Evolutionary conservation across 169 alveolate genomes (phyloP), one percentile per base, ranked within the genome.

Genomic region (Plasmodium fragile): DNA sequence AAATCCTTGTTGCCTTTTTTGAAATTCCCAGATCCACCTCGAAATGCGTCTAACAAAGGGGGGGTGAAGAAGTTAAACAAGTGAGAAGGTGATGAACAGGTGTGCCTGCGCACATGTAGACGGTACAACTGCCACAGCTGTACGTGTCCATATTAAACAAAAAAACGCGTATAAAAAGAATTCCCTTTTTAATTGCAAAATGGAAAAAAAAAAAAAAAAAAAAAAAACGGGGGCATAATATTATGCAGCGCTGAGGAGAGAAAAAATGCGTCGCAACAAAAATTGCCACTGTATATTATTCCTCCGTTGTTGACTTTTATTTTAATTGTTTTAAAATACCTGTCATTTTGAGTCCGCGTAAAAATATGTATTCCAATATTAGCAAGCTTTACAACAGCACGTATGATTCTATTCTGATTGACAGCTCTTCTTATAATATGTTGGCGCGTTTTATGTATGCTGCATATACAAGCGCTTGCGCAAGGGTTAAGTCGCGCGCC

Each of bases 21-120:
- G 59, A 83, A 84, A 25, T 84, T 84, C 53, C 93, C 93, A 3
- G 84, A 72, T 49, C 93, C 93, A 0, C 93, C 93, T 32, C 93
- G 52, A 84, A 84, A 84, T 28, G 83, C 32, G 84, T 84, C 93
- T 84, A 83, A n/a, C n/a, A n/a, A n/a, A 83, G 65, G 59, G 30
- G 7, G 39, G 49, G 13, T 16, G 71, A 82, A 82, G 70, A 59
- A 2, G 39, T 45, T 45, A 80, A 6, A 0, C 11, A 80, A 3
- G 53, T 59, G 43, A 41, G 70, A 32, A 2, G 34, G 34, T 59
- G 34, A 39, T n/a, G n/a, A 55, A 25, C 36, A n/a, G 18, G 55
- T 45, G 55, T 10, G 55, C 55, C 55, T 45, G 18, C 18, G 55
- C 55, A 4, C 55, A 11, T 5, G 4, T 0, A 0, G n/a, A 45